Evolutionary conservation across 2,329 filamentous ascomycete species (phyloP).

Genomic region (Epichloe brachyelytri): DNA sequence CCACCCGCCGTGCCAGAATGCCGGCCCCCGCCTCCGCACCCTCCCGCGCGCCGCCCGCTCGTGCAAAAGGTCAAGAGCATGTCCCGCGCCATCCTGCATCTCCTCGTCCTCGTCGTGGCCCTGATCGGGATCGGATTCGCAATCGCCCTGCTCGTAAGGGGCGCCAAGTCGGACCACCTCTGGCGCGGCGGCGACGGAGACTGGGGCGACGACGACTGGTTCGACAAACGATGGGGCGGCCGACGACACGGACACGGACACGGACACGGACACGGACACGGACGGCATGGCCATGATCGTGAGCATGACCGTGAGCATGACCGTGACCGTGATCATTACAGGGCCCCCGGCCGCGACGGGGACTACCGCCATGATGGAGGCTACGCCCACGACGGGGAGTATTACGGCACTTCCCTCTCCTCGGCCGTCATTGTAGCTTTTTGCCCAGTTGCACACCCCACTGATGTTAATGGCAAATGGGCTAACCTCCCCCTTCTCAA

Average conservation of each 20-base stretch:
- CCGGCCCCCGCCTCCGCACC: no score
- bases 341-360: no score
- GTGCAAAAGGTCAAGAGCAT: no score
- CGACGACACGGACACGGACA: no score
- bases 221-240: background rate
- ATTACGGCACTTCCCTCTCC: conserved; percentile 6
- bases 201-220: background rate
- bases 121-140: conserved; percentile 17
- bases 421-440: conserved; percentile 6
- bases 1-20: no score
- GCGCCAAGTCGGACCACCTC: background rate
- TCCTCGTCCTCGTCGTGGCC: conserved; percentile 13
- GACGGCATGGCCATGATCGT: no score
- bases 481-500: background rate
- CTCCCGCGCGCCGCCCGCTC: no score
- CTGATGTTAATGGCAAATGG: no score
- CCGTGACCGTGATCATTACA: no score
- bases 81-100: conserved; percentile 12
- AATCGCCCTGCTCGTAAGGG: conserved; percentile 10
- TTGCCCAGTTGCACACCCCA: background rate
- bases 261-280: no score
- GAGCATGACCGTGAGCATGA: no score
- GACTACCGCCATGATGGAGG: background rate
- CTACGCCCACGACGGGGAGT: conserved; percentile 4
- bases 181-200: background rate